Conservation (phyloP, 805 yeast species). For the Yarrowia sp. region DNA sequence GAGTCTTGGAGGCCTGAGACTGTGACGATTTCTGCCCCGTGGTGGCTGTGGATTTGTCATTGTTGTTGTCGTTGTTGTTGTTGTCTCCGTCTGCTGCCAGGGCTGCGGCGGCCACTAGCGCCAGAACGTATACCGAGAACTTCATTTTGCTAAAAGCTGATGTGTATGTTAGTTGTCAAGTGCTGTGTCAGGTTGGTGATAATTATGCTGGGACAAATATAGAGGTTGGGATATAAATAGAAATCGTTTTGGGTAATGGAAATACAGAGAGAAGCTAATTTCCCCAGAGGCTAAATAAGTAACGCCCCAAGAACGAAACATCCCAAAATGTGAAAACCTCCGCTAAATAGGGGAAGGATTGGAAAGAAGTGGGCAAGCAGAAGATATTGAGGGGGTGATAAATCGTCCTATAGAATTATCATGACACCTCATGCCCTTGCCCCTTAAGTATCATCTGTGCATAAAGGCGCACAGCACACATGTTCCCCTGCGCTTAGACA, state of each 20-base stretch:
- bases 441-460: background rate
- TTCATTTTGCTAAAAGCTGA: constrained; percentile 11
- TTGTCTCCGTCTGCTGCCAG: constrained; percentile 31
- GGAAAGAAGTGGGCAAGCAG: constrained; percentile 2
- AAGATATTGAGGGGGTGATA: background rate
- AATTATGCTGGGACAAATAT: constrained; percentile 16
- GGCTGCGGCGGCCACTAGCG: constrained; percentile 23
- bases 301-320: background rate
- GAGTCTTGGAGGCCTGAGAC: constrained; percentile 30
- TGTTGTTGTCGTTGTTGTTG: constrained; percentile 23
- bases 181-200: constrained; percentile 16
- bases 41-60: constrained; percentile 33
- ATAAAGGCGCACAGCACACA: constrained; percentile 24
- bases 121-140: constrained; percentile 31
- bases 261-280: constrained; percentile 19
- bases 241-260: constrained; percentile 35
- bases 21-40: constrained; percentile 29
- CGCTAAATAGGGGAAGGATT: background rate
- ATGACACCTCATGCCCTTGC: background rate
- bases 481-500: constrained; percentile 32
- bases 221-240: constrained; percentile 30
- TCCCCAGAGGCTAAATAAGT: constrained; percentile 20
- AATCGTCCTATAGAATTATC: background rate
- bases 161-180: background rate
- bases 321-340: background rate